Conservation (phyloP, 768 basidiomycete species). For the Pleurotus platypus region DNA sequence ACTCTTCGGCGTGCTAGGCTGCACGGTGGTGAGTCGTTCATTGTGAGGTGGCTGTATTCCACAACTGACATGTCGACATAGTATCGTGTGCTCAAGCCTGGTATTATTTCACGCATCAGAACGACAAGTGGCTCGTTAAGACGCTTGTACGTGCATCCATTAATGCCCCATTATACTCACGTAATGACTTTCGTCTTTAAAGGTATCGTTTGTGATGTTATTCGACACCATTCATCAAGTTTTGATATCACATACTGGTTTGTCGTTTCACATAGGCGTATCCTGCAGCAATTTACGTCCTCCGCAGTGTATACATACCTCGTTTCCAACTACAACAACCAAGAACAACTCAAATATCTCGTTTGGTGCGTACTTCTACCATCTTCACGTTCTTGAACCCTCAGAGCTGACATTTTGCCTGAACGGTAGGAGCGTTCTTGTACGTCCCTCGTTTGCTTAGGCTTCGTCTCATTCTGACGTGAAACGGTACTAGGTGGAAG, state of each 20-base stretch:
- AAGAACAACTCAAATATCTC: conserved; percentile 2
- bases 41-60: no score
- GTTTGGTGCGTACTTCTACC: conserved; percentile 7
- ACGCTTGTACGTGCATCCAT: conserved; percentile 26
- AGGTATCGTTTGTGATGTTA: conserved; percentile 37
- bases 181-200: not conserved
- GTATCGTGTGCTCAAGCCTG: conserved; percentile 44
- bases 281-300: not conserved
- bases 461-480: not conserved
- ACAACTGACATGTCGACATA: conserved; percentile 34
- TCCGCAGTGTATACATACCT: conserved; percentile 44
- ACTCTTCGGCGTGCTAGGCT: not conserved
- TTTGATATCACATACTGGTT: conserved; percentile 43
- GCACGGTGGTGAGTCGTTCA: conserved; percentile 8
- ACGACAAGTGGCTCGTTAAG: conserved; percentile 40
- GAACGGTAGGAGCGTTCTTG: conserved; percentile 32
- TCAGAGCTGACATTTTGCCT: no score
- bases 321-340: conserved; percentile 31
- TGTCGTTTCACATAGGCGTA: conserved; percentile 14
- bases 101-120: conserved; percentile 41
- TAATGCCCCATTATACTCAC: not conserved
- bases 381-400: not conserved
- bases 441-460: conserved; percentile 16
- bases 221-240: conserved; percentile 48
- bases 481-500: conserved; percentile 33